phyloP scores from a whole-genome alignment of 768 basidiomycete genomes.

The Pulveroboletus ravenelii region DNA sequence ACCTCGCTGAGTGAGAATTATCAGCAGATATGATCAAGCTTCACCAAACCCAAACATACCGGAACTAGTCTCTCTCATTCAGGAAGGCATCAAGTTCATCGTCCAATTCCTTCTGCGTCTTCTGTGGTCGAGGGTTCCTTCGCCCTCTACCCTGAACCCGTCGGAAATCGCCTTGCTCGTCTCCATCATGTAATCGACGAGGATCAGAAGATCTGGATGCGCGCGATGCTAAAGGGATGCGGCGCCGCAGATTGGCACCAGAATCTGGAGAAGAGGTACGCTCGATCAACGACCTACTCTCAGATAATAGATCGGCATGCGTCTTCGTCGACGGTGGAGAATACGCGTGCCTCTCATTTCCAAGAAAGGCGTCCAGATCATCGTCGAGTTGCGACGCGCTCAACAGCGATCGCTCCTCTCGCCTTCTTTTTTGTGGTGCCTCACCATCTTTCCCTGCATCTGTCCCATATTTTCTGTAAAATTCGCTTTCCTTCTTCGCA shows the following conservation, averaged over 20 bases:
- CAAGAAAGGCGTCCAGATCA: conserved; percentile 67
- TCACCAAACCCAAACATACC: conserved; percentile 5
- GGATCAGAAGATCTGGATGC: conserved; percentile 15
- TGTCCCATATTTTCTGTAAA: conserved; percentile 71
- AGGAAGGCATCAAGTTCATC: conserved; percentile 80
- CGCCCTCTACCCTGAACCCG: conserved; percentile 33
- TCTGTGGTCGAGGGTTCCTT: conserved; percentile 40
- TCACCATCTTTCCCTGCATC: conserved; percentile 58
- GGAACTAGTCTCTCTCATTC: conserved; percentile 41
- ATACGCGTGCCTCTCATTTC: conserved; percentile 33
- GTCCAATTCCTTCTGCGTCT: conserved; percentile 74
- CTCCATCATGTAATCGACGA: conserved; percentile 19
- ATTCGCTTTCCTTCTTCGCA: conserved; percentile 67
- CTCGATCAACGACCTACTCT: conserved; percentile 51
- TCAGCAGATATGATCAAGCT: conserved; percentile 3
- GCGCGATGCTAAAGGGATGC: conserved; percentile 39
- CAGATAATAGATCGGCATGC: conserved; percentile 59
- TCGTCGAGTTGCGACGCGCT: conserved; percentile 51
- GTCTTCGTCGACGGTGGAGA: conserved; percentile 53
- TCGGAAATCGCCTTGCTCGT: conserved; percentile 25
- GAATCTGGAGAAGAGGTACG: conserved; percentile 48
- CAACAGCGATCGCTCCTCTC: conserved; percentile 28
- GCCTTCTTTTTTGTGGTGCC: conserved; percentile 34
- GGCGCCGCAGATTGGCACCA: conserved; percentile 38
- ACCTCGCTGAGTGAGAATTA: background rate